A percentile compares a stretch with the other conserved stretches of the same genome.
Evolutionary conservation across 441 rosid genomes (phyloP).

Genomic region (Corymbia calophylla): DNA sequence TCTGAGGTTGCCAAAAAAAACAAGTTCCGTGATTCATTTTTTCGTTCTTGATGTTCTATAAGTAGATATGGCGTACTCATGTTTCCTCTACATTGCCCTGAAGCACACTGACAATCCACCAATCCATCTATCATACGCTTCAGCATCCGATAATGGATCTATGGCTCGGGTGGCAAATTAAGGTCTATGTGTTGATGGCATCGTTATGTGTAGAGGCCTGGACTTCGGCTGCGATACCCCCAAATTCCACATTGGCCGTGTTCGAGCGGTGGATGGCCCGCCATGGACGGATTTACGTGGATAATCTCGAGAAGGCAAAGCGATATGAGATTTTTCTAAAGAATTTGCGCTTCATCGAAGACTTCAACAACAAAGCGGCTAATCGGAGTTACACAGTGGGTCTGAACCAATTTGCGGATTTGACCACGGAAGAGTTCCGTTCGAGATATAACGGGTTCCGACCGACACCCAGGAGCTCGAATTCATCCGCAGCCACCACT

Average conservation of each 20-base stretch:
- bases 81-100: neutral
- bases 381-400: slow-evolving; percentile 19
- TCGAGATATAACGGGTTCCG: slow-evolving; percentile 11
- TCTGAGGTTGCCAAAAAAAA: too few relatives aligned
- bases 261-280: slow-evolving; percentile 31
- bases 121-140: neutral
- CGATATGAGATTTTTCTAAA: slow-evolving; percentile 24
- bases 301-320: slow-evolving; percentile 22
- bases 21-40: neutral
- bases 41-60: neutral
- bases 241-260: neutral
- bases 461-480: neutral
- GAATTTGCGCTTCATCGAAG: slow-evolving; percentile 22
- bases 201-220: neutral
- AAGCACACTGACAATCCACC: neutral
- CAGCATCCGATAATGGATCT: neutral
- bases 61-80: neutral
- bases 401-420: slow-evolving; percentile 26
- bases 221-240: neutral
- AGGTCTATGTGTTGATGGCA: neutral
- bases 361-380: slow-evolving; percentile 7
- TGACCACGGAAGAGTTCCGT: slow-evolving; percentile 22
- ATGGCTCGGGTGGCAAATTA: neutral
- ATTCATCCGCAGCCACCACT: neutral
- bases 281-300: slow-evolving; percentile 20